Evolutionary conservation across 306 rosid species (phyloP).

Genomic region (Cucurbita argyrosperma): DNA sequence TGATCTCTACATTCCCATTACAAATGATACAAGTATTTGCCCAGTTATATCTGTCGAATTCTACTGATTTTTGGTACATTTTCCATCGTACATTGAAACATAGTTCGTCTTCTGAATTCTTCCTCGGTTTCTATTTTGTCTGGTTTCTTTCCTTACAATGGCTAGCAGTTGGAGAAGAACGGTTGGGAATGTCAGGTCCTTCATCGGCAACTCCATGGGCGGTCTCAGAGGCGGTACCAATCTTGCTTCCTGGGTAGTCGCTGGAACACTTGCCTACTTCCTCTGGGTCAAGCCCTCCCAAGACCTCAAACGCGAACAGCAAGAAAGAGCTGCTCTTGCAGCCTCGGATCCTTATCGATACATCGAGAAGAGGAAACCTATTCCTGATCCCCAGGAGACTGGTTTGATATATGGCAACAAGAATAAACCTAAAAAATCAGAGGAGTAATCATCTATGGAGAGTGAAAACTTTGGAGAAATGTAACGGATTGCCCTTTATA

Average conservation of each 20-base stretch:
- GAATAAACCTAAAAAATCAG: constrained; percentile 18
- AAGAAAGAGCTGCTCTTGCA: constrained; percentile 64
- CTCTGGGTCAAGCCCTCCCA: constrained; percentile 92
- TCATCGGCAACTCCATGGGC: constrained; percentile 62
- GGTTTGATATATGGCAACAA: constrained; percentile 76
- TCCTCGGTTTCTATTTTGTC: neutral
- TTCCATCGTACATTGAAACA: neutral
- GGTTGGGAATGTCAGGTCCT: constrained; percentile 59
- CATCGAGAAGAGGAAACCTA: constrained; percentile 64
- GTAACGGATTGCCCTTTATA: neutral
- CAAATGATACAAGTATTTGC: neutral
- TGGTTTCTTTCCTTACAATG: constrained; percentile 17
- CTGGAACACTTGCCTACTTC: constrained; percentile 85
- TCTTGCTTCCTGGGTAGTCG: constrained; percentile 82
- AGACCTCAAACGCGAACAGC: constrained; percentile 68
- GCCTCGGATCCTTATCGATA: constrained; percentile 51
- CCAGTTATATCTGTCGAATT: neutral
- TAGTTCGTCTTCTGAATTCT: neutral
- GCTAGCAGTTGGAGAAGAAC: constrained; percentile 58
- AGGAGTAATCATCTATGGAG: constrained; percentile 12
- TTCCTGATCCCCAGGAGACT: constrained; percentile 83
- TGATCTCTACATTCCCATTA: neutral
- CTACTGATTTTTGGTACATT: neutral
- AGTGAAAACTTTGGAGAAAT: neutral
- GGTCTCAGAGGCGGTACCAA: constrained; percentile 71